phyloP scores from a whole-genome alignment of 2,329 filamentous ascomycete species.

The Colletotrichum costaricense region DNA sequence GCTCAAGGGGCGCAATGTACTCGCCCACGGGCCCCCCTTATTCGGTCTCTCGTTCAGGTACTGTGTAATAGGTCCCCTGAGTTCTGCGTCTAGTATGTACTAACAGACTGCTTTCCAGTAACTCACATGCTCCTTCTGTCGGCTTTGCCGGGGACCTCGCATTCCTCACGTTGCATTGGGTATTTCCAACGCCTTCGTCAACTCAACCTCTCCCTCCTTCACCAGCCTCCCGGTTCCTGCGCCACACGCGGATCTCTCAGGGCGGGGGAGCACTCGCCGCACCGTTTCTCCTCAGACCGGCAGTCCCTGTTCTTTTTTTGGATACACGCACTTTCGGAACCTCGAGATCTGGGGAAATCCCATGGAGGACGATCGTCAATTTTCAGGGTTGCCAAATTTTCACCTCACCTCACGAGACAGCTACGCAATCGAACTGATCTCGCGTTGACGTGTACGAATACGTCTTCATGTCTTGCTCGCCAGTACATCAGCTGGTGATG shows the following conservation, averaged over 20 bases:
- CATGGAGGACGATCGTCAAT: background rate
- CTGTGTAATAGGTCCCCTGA: conserved; percentile 9
- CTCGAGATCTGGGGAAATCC: conserved; percentile 34
- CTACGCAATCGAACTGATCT: background rate
- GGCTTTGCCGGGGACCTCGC: background rate
- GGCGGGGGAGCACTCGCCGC: conserved; percentile 26
- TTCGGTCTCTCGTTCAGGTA: conserved; percentile 6
- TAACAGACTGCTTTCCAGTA: background rate
- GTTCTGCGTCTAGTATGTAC: conserved; percentile 11
- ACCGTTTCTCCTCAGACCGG: conserved; percentile 22
- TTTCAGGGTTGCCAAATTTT: conserved; percentile 2
- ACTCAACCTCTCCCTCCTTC: background rate
- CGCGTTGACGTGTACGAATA: background rate
- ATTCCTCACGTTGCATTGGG: background rate
- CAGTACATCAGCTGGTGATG: background rate
- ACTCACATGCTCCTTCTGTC: background rate
- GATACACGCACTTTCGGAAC: conserved; percentile 9
- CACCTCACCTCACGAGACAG: background rate
- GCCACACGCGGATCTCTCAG: conserved; percentile 34
- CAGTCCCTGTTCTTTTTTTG: conserved; percentile 37
- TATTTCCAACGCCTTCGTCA: background rate
- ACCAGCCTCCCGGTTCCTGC: conserved; percentile 29
- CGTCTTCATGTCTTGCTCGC: background rate
- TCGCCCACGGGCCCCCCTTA: conserved; percentile 26
- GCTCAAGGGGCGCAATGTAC: conserved; percentile 26